phyloP scores from a whole-genome alignment of 78 protist species.

The Emiliania huxleyi region DNA sequence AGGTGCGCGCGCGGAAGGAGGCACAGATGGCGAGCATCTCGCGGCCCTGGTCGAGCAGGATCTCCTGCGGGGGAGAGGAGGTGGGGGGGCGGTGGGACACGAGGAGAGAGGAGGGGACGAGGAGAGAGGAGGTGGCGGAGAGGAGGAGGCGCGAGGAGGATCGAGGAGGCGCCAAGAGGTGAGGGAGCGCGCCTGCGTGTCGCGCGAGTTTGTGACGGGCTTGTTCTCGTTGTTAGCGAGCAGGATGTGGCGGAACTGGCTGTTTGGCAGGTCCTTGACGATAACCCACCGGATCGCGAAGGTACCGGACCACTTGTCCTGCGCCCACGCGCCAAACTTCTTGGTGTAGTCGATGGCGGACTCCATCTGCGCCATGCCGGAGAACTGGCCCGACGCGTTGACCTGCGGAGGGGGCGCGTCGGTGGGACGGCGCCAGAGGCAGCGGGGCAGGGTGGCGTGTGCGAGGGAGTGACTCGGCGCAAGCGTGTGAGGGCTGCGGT shows the following conservation, averaged over 20 bases:
- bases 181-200: no score
- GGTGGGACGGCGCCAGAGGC: no score
- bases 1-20: background rate
- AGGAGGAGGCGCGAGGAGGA: background rate
- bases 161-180: no score
- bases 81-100: no score
- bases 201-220: conserved; percentile 47
- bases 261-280: conserved; percentile 36
- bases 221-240: conserved; percentile 35
- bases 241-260: conserved; percentile 15
- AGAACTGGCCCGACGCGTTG: conserved; percentile 32
- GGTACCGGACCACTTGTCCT: conserved; percentile 30
- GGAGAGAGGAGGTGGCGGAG: background rate
- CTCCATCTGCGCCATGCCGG: conserved; percentile 46
- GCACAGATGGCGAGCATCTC: background rate
- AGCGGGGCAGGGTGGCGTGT: no score
- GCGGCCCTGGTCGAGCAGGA: conserved; percentile 1
- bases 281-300: conserved; percentile 20
- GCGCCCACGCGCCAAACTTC: background rate
- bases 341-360: conserved; percentile 25
- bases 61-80: background rate
- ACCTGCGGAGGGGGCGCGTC: no score
- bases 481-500: no score
- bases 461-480: background rate
- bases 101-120: background rate